Base-by-base conservation (phyloP, 805 yeast species). In the Clavispora asparagi region DNA sequence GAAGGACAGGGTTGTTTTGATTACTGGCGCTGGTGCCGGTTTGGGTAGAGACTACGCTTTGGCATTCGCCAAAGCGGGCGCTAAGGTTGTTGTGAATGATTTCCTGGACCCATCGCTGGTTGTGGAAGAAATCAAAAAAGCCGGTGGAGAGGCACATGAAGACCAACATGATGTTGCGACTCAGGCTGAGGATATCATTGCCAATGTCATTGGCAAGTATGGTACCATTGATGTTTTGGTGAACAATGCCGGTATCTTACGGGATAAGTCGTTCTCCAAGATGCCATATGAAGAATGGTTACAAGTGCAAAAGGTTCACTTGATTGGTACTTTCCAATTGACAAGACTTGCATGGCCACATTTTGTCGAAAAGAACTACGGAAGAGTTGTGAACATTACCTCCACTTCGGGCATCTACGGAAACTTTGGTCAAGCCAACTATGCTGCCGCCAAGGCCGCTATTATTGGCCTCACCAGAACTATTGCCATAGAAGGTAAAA, bases 381-480 rank as follows among this genome's bases (percentile, higher is more conserved):
- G 98, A 56, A 77, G 81, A 53, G 83, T 92, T 46, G 79, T 92
- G 55, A 92, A 92, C 68, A 87, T 95, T 39, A 79, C 97, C 23
- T 90, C 97, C 16, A 92, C 98, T 9, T 90, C 97, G 2, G 99
- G 98, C 54, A 90, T 92, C 56, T 92, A 92, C 67, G 99, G 99
- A 53, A 89, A 86, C 73, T 92, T 92, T 71, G 99, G 99, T 43
- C 99, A 92, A 71, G 88, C 97, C 36, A 92, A 92, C 73, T 92
- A 92, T 67, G 83, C 96, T 17, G 82, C 97, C 29, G 97, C 98
- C 40, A 92, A 92, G 72, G 81, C 87, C 43, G 97, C 89, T 23
- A 81, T 92, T 52, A 69, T 90, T 41, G 96, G 96, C 14, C 78
- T 92, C 56, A 78, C 96, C 36, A 82, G 79, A 67, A 85, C 97